phyloP scores from a whole-genome alignment of 306 rosid species.

The Calophaca sinica region DNA sequence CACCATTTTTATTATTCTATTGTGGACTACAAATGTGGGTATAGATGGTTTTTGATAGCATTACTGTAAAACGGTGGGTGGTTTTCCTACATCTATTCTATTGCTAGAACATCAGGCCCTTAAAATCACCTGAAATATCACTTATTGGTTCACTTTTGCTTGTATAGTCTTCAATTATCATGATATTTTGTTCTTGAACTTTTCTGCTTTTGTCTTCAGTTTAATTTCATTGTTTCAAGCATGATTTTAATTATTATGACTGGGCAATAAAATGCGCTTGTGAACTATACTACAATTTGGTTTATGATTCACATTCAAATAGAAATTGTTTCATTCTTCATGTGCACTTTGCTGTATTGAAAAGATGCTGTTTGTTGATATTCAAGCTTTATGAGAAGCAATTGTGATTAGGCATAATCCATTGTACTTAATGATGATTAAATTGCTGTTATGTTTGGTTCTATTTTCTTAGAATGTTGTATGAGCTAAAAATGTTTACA shows the following conservation, averaged over 20 bases:
- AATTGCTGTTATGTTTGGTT: conserved; percentile 1
- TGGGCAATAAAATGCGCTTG: neutral
- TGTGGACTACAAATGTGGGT: neutral
- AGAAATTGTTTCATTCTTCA: neutral
- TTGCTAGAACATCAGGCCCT: neutral
- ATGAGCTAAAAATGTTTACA: conserved; percentile 25
- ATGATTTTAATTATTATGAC: neutral
- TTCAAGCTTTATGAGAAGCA: conserved; percentile 25
- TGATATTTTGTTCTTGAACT: conserved; percentile 13
- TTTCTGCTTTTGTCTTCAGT: conserved; percentile 7
- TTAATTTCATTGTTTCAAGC: conserved; percentile 10
- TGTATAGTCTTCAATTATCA: neutral
- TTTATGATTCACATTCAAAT: neutral
- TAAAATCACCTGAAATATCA: neutral
- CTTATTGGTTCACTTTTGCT: neutral
- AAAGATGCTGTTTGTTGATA: conserved; percentile 25
- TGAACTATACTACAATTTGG: conserved; percentile 3
- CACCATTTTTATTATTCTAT: neutral
- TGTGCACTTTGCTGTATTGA: conserved; percentile 10
- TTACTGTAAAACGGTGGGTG: neutral
- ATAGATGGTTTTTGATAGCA: conserved; percentile 22
- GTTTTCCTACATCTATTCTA: neutral
- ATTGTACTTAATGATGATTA: conserved; percentile 6
- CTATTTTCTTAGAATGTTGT: conserved; percentile 4
- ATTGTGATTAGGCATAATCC: conserved; percentile 22